phyloP scores from a whole-genome alignment of 495 filamentous ascomycete species.

The Trichoderma reesei region DNA sequence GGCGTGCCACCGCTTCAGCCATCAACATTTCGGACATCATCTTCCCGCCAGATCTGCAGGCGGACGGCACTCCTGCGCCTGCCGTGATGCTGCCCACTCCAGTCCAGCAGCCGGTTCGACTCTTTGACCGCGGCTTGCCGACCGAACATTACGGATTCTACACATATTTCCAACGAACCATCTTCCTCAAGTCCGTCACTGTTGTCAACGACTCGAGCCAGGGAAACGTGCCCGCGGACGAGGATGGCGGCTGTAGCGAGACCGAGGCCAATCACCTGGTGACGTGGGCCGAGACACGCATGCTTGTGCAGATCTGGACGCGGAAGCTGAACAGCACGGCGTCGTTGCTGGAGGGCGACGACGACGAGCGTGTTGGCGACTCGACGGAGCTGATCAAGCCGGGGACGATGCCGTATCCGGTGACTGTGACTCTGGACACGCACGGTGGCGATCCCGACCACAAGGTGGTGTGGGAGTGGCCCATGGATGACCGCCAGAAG shows the following conservation, averaged over 20 bases:
- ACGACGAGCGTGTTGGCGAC: conserved; percentile 10
- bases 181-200: conserved; percentile 57
- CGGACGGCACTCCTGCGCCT: conserved; percentile 60
- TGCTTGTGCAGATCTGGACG: conserved; percentile 90
- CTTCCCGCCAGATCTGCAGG: conserved; percentile 48
- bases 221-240: conserved; percentile 41
- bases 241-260: conserved; percentile 52
- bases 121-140: conserved; percentile 70
- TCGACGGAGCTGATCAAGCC: conserved; percentile 29
- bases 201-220: conserved; percentile 26
- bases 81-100: conserved; percentile 61
- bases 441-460: conserved; percentile 54
- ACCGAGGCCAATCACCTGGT: conserved; percentile 56
- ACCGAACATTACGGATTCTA: conserved; percentile 94
- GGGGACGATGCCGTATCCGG: conserved; percentile 76
- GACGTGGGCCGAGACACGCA: conserved; percentile 75
- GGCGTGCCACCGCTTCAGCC: conserved; percentile 21
- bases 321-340: conserved; percentile 35
- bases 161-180: conserved; percentile 79
- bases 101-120: conserved; percentile 64
- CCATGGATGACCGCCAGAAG: conserved; percentile 42
- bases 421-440: conserved; percentile 72
- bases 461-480: conserved; percentile 67
- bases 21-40: conserved; percentile 41
- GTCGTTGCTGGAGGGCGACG: conserved; percentile 24